Evolutionary conservation across 2,329 filamentous ascomycete genomes (phyloP).

Genomic region (Neofusicoccum laricinum): DNA sequence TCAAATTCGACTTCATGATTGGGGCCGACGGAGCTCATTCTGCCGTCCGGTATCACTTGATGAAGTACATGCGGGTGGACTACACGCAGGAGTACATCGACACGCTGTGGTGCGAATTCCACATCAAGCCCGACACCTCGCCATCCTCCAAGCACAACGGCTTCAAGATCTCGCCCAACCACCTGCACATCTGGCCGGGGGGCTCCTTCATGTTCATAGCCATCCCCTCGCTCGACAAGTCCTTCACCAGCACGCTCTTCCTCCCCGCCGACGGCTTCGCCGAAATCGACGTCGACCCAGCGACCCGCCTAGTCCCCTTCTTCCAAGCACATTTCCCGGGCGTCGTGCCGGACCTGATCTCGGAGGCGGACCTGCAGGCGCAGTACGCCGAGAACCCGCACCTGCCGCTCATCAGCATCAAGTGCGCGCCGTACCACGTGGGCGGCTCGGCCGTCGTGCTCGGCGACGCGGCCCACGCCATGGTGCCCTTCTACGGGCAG

Average conservation of each 20-base stretch:
- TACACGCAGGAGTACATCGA: conserved; percentile 96
- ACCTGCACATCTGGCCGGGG: conserved; percentile 96
- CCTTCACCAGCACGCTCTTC: conserved; percentile 94
- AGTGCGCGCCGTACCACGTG: conserved; percentile 86
- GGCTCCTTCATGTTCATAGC: conserved; percentile 98
- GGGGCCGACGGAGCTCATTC: conserved; percentile 96
- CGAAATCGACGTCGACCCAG: conserved; percentile 61
- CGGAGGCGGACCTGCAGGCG: conserved; percentile 62
- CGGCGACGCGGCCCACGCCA: conserved; percentile 93
- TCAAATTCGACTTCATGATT: conserved; percentile 88
- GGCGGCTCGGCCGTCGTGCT: conserved; percentile 74
- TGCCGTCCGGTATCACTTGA: conserved; percentile 83
- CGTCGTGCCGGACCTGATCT: conserved; percentile 67
- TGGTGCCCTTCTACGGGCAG: conserved; percentile 98
- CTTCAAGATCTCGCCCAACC: conserved; percentile 84
- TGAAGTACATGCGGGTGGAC: conserved; percentile 90
- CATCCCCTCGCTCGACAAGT: conserved; percentile 81
- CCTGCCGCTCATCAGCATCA: conserved; percentile 88
- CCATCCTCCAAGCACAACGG: conserved; percentile 37
- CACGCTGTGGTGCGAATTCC: conserved; percentile 95
- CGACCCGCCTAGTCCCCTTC: conserved; percentile 60
- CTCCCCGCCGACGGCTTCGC: conserved; percentile 69
- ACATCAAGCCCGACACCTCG: conserved; percentile 58
- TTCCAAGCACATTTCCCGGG: conserved; percentile 87
- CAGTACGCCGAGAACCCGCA: conserved; percentile 84